Evolutionary conservation across 1,284 basidiomycete genomes (phyloP).

Genomic region (Marasmius oreades): DNA sequence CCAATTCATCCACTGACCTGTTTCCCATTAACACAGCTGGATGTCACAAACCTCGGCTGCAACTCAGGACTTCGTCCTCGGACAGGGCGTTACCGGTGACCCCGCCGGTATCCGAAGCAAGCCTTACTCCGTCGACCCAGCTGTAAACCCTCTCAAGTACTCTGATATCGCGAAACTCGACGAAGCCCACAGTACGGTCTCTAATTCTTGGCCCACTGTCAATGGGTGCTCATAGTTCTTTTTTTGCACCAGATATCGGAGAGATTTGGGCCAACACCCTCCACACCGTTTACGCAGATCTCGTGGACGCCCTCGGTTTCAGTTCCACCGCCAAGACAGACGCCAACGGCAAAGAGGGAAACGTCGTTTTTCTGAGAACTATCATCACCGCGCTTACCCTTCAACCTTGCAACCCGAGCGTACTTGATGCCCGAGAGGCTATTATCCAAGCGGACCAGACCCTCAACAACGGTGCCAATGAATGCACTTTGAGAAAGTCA

Average conservation of each 20-base stretch:
- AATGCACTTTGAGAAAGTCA: too few relatives aligned
- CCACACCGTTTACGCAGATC: conserved; percentile 46
- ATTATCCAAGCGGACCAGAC: conserved; percentile 53
- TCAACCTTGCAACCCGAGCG: conserved; percentile 50
- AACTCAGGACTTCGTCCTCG: conserved; percentile 38
- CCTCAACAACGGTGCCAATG: conserved; percentile 42
- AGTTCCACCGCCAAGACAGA: conserved; percentile 36
- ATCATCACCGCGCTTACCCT: conserved; percentile 45
- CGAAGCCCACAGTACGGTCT: conserved; percentile 32
- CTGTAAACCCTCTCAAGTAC: conserved; percentile 37
- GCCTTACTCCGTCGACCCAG: conserved; percentile 39
- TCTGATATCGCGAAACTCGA: conserved; percentile 31
- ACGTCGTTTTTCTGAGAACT: conserved; percentile 44
- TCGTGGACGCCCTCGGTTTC: conserved; percentile 40
- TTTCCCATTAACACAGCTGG: conserved; percentile 29
- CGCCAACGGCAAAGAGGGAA: conserved; percentile 38
- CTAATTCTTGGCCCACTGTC: background rate
- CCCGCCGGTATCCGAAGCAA: conserved; percentile 31
- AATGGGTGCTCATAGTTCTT: background rate
- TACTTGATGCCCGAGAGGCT: conserved; percentile 37
- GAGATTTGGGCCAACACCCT: too few relatives aligned
- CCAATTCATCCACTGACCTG: too few relatives aligned
- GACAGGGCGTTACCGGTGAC: conserved; percentile 30
- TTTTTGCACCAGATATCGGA: conserved; percentile 16
- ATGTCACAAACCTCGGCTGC: conserved; percentile 28